Base-by-base conservation (phyloP, 1,139 yeast species). In the Sugiyamaella grinbergsii region DNA sequence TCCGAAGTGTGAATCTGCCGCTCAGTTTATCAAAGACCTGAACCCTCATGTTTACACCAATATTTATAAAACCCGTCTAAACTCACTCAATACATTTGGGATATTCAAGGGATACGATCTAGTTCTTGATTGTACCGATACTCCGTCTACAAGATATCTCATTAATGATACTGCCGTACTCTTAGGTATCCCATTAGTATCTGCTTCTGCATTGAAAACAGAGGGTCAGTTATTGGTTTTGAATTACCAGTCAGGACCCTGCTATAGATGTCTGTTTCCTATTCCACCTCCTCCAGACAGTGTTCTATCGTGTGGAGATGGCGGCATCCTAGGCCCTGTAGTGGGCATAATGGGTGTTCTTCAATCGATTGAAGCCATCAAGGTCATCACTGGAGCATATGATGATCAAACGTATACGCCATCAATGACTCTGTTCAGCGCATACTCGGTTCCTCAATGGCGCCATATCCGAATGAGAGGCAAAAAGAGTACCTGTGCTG, bases 261-360 rank as follows among this genome's bases (percentile, higher is more conserved):
- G 99, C 66, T 94, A 94, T 64, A 74, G 99, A 56, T 94, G 99
- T 64, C 82, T 91, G 67, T 89, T 87, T 60, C 98, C 98, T 0
- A 73, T 72, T 10, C 96, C 98, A 0, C 97, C 99, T 0, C 83
- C 94, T 0, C 86, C 96, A 0, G 82, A 80, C 50, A 76, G 88
- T 1, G 90, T 91, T 0, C 79, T 91, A 0, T 79, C 95, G 0
- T 94, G 99, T 62, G 81, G 89, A 7, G 98, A 90, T 67, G 96
- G 96, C 2, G 99, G 99, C 2, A 95, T 94, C 0, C 69, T 94
- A 19, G 98, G 98, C 0, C 96, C 98, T 0, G 94, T 93, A 5
- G 95, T 94, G 44, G 99, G 98, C 0, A 63, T 90, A 1, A 81
- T 93, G 65, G 99, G 99, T 3, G 75, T 83, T 0, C 76, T 87